Base-by-base conservation (phyloP, 345 rosid genomes). In the Lumnitzera littorea region DNA sequence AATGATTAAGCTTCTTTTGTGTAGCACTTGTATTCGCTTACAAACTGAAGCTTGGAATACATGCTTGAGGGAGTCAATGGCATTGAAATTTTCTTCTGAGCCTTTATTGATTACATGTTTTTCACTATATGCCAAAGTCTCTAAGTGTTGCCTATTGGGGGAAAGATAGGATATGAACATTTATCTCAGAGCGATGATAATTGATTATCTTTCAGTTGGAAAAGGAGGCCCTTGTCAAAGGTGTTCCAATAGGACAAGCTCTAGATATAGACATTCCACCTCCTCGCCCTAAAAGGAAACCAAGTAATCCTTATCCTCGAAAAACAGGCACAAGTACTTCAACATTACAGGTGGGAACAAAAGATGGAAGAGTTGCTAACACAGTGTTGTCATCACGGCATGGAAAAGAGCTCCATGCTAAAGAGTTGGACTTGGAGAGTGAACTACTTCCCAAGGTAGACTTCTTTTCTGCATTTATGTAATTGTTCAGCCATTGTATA, bases 201-300 rank as follows among this genome's bases (percentile, higher is more conserved):
- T 36, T 36, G 11, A 36, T 36, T 4, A 36, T 36, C 43, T 36
- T 36, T 36, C 43, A 92, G 98, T 70, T 92, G 80, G 96, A 92
- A 84, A 92, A 89, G 89, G 98, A 92, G 70, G 98, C 98, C 65
- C 74, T 74, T 61, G 80, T 82, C 48, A 92, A 89, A 77, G 96
- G 96, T 36, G 70, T 87, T 71, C 81, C 92, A 20, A 56, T 81
- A 65, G 81, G 87, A 62, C 89, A 89, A 74, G 75, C 89, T 50
- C 71, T 87, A 55, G 88, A 92, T 67, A 84, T 92, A 70, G 83
- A 82, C 63, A 92, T 92, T 69, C 98, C 98, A 47, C 96, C 98
- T 77, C 96, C 98, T 31, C 89, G 98, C 50, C 98, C 96, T 49
- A 92, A 92, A 70, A 81, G 89, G 54, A 92, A 92, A 80, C 96